Evolutionary conservation across 306 rosid species (phyloP).

Genomic region (Rosa persica): DNA sequence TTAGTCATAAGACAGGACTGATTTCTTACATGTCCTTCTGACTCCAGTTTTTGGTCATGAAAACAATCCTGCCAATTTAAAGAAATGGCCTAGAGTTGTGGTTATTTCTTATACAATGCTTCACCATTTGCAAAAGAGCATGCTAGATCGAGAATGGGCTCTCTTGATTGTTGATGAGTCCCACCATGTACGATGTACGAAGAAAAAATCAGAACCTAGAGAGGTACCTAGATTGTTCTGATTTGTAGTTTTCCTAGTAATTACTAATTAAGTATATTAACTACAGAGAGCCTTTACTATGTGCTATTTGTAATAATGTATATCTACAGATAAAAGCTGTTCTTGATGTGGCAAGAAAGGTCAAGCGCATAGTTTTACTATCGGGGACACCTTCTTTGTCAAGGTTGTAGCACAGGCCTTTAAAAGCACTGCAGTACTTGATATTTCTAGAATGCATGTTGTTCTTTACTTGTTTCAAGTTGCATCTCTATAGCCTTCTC

Average conservation of each 20-base stretch:
- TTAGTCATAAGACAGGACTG: not conserved
- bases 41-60: conserved; percentile 84
- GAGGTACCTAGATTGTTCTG: conserved; percentile 53
- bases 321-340: conserved; percentile 69
- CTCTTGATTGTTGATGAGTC: conserved; percentile 88
- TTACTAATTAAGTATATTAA: not conserved
- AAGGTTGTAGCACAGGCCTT: conserved; percentile 64
- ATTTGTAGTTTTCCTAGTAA: not conserved
- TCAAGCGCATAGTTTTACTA: conserved; percentile 69
- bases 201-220: conserved; percentile 73
- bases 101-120: conserved; percentile 96
- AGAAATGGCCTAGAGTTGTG: conserved; percentile 73
- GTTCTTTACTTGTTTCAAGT: conserved; percentile 18
- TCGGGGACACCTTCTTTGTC: conserved; percentile 97
- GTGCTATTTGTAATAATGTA: conserved; percentile 19
- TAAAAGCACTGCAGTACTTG: conserved; percentile 25
- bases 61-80: conserved; percentile 72
- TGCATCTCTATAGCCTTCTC: conserved; percentile 14
- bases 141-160: conserved; percentile 83
- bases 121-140: conserved; percentile 74
- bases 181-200: conserved; percentile 84
- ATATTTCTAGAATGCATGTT: conserved; percentile 19
- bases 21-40: conserved; percentile 15
- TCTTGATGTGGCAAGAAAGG: conserved; percentile 78
- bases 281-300: not conserved